phyloP scores from a whole-genome alignment of 2,329 filamentous ascomycete species.

The Arthrinium phaeospermum region DNA sequence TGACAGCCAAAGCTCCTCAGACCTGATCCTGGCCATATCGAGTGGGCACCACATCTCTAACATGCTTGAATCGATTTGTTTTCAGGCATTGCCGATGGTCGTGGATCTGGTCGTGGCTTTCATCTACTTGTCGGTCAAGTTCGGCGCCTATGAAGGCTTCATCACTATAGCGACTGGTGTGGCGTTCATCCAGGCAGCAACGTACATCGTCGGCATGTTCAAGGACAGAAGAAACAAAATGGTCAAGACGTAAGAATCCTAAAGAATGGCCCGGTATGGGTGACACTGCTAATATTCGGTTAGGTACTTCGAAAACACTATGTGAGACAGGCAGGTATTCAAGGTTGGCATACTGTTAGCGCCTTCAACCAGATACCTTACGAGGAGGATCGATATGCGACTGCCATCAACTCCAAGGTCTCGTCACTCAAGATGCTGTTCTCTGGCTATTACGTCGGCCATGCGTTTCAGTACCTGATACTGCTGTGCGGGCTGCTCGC shows the following conservation, averaged over 20 bases:
- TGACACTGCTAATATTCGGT: neutral
- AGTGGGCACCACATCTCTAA: slow-evolving; percentile 59
- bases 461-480: slow-evolving; percentile 65
- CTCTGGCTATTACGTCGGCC: slow-evolving; percentile 55
- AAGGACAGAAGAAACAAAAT: slow-evolving; percentile 56
- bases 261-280: neutral
- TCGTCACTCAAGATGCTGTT: slow-evolving; percentile 45
- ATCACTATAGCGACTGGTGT: slow-evolving; percentile 65
- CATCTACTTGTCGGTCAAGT: slow-evolving; percentile 62
- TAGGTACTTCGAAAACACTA: slow-evolving; percentile 58
- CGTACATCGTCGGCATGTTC: slow-evolving; percentile 56
- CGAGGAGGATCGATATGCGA: slow-evolving; percentile 59
- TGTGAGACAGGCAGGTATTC: slow-evolving; percentile 60
- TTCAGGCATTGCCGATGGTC: slow-evolving; percentile 64
- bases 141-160: slow-evolving; percentile 66
- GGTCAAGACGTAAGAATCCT: slow-evolving; percentile 48
- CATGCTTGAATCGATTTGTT: slow-evolving; percentile 63
- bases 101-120: slow-evolving; percentile 65
- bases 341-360: slow-evolving; percentile 64
- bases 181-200: slow-evolving; percentile 61
- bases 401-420: slow-evolving; percentile 52
- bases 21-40: slow-evolving; percentile 62
- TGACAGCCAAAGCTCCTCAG: slow-evolving; percentile 64
- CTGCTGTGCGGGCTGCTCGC: slow-evolving; percentile 74
- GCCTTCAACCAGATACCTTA: slow-evolving; percentile 65